Base-by-base conservation (phyloP, 495 filamentous ascomycete genomes). In the Talaromyces adpressus region DNA sequence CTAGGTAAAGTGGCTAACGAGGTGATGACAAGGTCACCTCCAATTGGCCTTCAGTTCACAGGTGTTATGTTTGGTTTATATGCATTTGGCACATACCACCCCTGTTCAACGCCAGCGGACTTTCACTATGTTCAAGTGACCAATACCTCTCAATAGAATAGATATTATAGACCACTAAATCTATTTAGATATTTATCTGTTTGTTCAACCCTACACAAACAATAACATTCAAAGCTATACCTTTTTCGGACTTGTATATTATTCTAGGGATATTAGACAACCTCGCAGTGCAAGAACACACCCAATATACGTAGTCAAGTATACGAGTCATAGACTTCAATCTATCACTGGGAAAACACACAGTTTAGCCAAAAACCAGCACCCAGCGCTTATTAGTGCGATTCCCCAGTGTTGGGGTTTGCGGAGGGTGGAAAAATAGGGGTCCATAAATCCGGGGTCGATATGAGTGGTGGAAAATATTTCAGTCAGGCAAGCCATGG, bases 61-160 rank as follows among this genome's bases (percentile, higher is more conserved):
- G 77, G 77, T 9, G 72, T 77, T 70, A 77, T 80, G 77, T 62
- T 79, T 36, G 77, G 79, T 0, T 11, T 80, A 20, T 81, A 81
- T 68, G 64, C 73, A n/a, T 77, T 77, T 70, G 77, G 76, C 12
- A 74, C 78, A 39, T 65, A 70, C 0, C 75, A 80, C 39, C 62
- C 68, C n/a, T 75, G 72, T 45, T 63, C 75, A 45, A 66, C 61
- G 18, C 75, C 79, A 7, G 79, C 77, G 2, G 79, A 80, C 57
- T 80, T 81, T 66, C 61, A 61, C 22, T 75, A 77, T 68, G 75
- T 34, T 41, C 12, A 41, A 41, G 36, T 41, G 36, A 41, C 36
- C 36, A 16, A 41, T 41, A 41, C 36, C 14, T 14, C 36, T 41
- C 36, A 41, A 16, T 41, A 41, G 36, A 41, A 16, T 4, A 41